Conservation (phyloP, 331 rosid genomes). For the Acacia concinna region DNA sequence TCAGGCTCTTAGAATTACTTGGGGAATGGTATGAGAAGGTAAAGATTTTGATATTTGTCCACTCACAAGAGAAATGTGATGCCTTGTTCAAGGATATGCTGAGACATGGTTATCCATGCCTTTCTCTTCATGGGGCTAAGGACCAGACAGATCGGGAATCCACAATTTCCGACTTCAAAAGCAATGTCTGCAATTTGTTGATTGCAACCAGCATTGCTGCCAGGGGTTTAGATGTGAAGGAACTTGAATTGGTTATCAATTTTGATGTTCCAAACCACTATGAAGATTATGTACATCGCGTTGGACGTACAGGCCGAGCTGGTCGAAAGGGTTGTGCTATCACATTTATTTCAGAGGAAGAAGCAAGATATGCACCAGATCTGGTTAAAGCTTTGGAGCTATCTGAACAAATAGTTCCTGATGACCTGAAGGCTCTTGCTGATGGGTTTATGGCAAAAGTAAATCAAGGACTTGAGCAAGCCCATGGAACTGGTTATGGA, state of each 20-base stretch:
- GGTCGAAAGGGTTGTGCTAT: slow-evolving; percentile 93
- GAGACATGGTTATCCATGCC: slow-evolving; percentile 79
- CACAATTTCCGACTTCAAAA: slow-evolving; percentile 84
- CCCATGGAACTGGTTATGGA: slow-evolving; percentile 96
- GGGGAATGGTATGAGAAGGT: slow-evolving; percentile 97
- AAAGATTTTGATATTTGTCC: slow-evolving; percentile 86
- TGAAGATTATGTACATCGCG: slow-evolving; percentile 96
- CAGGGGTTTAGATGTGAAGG: slow-evolving; percentile 93
- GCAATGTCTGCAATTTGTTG: slow-evolving; percentile 84
- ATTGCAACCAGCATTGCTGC: slow-evolving; percentile 87
- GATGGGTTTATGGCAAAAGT: slow-evolving; percentile 77
- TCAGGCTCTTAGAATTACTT: slow-evolving; percentile 77
- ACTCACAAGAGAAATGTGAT: slow-evolving; percentile 91
- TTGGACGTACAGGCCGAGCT: slow-evolving; percentile 96
- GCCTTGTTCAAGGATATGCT: slow-evolving; percentile 81
- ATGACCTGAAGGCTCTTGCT: slow-evolving; percentile 83
- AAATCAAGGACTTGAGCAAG: slow-evolving; percentile 81
- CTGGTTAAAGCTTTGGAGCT: slow-evolving; percentile 85
- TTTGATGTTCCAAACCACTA: slow-evolving; percentile 92
- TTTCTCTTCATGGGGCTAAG: slow-evolving; percentile 89
- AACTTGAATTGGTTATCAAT: slow-evolving; percentile 89
- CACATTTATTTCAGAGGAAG: slow-evolving; percentile 87
- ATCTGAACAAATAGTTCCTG: slow-evolving; percentile 88
- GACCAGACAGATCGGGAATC: slow-evolving; percentile 97
- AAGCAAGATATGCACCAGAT: slow-evolving; percentile 88